These are phyloP conservation scores for Cryphonectria parasitica DNA, from an alignment of 2,329 filamentous ascomycete species.

Conservation along the genomic window DNA sequence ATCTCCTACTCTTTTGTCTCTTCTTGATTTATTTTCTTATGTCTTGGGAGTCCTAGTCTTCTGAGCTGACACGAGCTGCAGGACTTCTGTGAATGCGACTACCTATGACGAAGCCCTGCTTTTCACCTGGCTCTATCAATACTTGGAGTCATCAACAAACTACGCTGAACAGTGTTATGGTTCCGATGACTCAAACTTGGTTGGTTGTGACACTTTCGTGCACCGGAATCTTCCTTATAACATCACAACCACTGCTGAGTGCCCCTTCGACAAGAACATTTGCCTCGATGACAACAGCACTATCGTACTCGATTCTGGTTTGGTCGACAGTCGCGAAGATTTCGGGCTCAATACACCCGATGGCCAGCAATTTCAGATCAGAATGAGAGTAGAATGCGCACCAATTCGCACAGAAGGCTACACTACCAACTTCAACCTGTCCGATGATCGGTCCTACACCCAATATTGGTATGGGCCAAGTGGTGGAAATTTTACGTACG, in stretches of 20 bases:
- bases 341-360: conserved; percentile 12
- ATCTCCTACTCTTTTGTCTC: not conserved
- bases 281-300: not conserved
- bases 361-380: not conserved
- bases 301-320: conserved; percentile 1
- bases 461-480: conserved; percentile 6
- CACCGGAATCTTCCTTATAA: not conserved
- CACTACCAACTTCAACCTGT: not conserved
- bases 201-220: conserved; percentile 1
- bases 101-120: not conserved
- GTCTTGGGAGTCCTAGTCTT: too few species aligned
- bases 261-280: not conserved
- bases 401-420: conserved; percentile 7
- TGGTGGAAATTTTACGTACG: conserved; percentile 4
- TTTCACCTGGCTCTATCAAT: not conserved
- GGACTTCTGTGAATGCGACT: not conserved
- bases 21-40: not conserved
- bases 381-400: conserved; percentile 5
- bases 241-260: not conserved
- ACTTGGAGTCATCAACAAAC: not conserved
- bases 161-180: conserved; percentile 8
- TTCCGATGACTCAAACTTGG: not conserved
- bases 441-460: not conserved
- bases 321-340: conserved; percentile 3
- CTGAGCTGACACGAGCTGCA: not conserved